Base-by-base conservation (phyloP, 768 basidiomycete species). In the Strobilomyces confusus region DNA sequence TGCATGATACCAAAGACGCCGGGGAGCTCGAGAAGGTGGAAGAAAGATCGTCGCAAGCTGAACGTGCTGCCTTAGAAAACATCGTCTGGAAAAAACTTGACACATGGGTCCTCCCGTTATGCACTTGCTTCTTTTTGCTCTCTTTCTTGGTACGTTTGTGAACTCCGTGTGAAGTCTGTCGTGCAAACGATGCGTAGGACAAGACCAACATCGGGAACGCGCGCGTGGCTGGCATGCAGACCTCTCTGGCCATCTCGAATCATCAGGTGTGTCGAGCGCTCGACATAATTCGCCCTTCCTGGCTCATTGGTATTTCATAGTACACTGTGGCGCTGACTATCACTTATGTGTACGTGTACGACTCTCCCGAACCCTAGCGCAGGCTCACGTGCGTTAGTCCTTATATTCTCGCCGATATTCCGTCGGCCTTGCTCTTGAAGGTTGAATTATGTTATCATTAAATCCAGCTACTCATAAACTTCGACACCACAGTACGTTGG, bases 181-280 rank as follows among this genome's bases (percentile, higher is more conserved):
- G 37, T 38, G 11, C 37, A 20, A 1, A 48, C 20, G 9, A 34
- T 50, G 23, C 36, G 17, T 33, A 70, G 81, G 51, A 80, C 36
- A 56, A 51, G 36, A 66, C 61, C 17, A 83, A 83, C 58, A 74
- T 84, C 34, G 79, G 73, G 17, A 86, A 86, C 58, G 84, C 84
- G 23, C 75, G 77, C 15, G 74, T 85, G 2, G 84, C 80, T 13
- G 83, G 84, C 7, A 64, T 86, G 55, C 80, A 83, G 60, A 75
- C 64, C n/a, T 75, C 80, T 42, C 63, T 86, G 44, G 69, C 17
- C 5, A 60, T 70, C 36, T 58, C 66, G 11, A 63, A 67, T 41
- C 62, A 70, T 42, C 60, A 69, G 55, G 68, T 65, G 41, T 13
- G 33, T 36, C 15, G 12, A 15, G 7, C 2, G n/a, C n/a, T n/a